Base-by-base conservation (phyloP, 257 asterid genomes). In the Solanum pinnatisectum region DNA sequence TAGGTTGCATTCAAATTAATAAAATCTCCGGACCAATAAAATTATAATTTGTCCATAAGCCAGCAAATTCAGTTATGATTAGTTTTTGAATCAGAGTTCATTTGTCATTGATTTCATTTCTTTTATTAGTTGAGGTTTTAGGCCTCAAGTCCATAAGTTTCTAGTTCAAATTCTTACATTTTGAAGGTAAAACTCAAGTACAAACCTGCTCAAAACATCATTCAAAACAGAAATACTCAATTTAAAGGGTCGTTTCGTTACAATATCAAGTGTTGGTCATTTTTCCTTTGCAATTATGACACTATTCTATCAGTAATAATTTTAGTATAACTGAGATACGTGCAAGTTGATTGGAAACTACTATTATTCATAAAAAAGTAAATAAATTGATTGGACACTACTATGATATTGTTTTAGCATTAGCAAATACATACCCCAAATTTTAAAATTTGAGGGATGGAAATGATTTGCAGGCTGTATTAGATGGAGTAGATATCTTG, bases 401-500 rank as follows among this genome's bases (percentile, higher is more conserved):
- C 4, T 2, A 10, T 72, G 5, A 63, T n/a, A 63, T 63, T 63
- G 71, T 63, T 63, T 63, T 13, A 25, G 72, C 37, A 3, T 68
- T 63, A 63, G 33, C 56, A 23, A 15, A 76, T 1, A 77, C 35
- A 25, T 23, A 77, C 7, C 35, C 59, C 83, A 76, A 76, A 76
- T 6, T 23, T 33, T 1, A 76, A 39, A 74, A 23, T 76, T 76
- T 76, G 59, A 76, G 6, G 7, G 44, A 33, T 33, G 25, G 67
- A 37, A 27, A 27, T 86, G 56, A 23, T 77, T n/a, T 91, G 93
- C 96, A 96, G 98, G 99, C 99, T 10, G 95, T 91, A 33, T 83
- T 91, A 88, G 99, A 97, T 81, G 98, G 98, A 52, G 98, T 97
- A 83, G 99, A 96, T 81, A 93, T 96, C 89, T 76, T 97, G 49